A percentile compares a stretch with the other conserved stretches of the same genome.
Conservation (phyloP, 352 stramenopile species). For the Phytophthora nicotianae region DNA sequence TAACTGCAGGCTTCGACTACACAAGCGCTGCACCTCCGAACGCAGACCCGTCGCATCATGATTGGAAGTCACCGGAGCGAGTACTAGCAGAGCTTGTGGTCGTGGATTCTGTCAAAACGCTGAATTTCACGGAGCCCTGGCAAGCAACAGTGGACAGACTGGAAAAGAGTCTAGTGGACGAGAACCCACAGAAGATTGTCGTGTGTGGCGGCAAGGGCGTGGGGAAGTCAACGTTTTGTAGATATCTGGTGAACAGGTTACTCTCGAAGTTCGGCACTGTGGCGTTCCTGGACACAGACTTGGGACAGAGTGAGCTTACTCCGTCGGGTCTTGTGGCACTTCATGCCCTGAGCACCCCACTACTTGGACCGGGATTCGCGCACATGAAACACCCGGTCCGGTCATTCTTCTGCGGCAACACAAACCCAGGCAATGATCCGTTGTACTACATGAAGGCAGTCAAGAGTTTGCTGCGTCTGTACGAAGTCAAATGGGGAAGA, state of each 20-base stretch:
- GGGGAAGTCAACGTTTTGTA: slow-evolving; percentile 96
- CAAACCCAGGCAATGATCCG: slow-evolving; percentile 78
- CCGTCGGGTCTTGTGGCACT: slow-evolving; percentile 93
- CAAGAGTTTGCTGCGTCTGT: slow-evolving; percentile 69
- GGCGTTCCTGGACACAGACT: slow-evolving; percentile 95
- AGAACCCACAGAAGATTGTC: slow-evolving; percentile 67
- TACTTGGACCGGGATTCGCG: slow-evolving; percentile 92
- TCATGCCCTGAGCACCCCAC: slow-evolving; percentile 83
- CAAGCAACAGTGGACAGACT: slow-evolving; percentile 49
- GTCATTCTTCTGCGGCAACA: slow-evolving; percentile 76
- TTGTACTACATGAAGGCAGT: slow-evolving; percentile 79
- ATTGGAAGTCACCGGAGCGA: slow-evolving; percentile 57
- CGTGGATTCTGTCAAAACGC: slow-evolving; percentile 61
- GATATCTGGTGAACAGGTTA: slow-evolving; percentile 93
- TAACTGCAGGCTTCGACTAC: slow-evolving; percentile 22
- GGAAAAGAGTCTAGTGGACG: slow-evolving; percentile 38
- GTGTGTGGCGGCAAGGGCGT: slow-evolving; percentile 95
- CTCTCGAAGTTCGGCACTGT: slow-evolving; percentile 77
- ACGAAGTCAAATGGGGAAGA: slow-evolving; percentile 59
- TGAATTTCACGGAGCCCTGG: slow-evolving; percentile 74
- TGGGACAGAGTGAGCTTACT: slow-evolving; percentile 95
- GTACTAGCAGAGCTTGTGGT: slow-evolving; percentile 62
- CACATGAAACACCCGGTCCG: slow-evolving; percentile 86
- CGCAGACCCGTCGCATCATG: slow-evolving; percentile 33
- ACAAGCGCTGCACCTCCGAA: slow-evolving; percentile 12